phyloP scores from a whole-genome alignment of 306 rosid genomes.

The Malus sieversii region DNA sequence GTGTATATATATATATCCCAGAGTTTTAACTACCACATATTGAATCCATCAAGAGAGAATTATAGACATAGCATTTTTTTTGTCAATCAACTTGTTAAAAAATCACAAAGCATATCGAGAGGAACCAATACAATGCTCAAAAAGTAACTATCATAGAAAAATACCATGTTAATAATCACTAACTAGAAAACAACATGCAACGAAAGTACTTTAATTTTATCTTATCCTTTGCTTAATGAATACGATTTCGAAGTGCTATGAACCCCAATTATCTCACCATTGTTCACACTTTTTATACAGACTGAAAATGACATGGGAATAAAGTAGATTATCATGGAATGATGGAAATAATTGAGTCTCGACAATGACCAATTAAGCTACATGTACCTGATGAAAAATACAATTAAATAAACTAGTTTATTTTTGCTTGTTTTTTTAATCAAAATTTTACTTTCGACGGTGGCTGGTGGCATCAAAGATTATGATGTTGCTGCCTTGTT shows the following conservation, averaged over 20 bases:
- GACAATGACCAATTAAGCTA: constrained; percentile 4
- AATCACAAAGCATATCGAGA: neutral
- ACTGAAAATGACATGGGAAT: constrained; percentile 25
- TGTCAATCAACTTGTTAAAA: neutral
- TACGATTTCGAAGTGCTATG: constrained; percentile 29
- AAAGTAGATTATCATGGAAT: constrained; percentile 16
- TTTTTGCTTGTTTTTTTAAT: neutral
- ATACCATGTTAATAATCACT: neutral
- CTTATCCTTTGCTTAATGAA: constrained; percentile 37
- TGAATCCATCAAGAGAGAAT: neutral
- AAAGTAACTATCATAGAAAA: neutral
- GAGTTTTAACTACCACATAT: neutral
- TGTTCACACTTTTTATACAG: constrained; percentile 3
- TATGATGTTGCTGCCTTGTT: neutral
- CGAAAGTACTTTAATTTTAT: neutral
- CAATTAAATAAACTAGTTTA: neutral
- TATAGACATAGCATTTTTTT: neutral
- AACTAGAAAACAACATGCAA: neutral
- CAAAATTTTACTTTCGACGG: neutral
- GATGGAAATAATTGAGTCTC: constrained; percentile 17
- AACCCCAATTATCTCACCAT: constrained; percentile 18
- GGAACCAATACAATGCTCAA: neutral
- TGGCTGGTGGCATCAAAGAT: neutral
- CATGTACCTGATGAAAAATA: neutral
- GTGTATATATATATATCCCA: neutral